A percentile compares a stretch with the other conserved stretches of the same genome.
Conservation (phyloP, 2,329 filamentous ascomycete species). For the Talaromyces sp. region DNA sequence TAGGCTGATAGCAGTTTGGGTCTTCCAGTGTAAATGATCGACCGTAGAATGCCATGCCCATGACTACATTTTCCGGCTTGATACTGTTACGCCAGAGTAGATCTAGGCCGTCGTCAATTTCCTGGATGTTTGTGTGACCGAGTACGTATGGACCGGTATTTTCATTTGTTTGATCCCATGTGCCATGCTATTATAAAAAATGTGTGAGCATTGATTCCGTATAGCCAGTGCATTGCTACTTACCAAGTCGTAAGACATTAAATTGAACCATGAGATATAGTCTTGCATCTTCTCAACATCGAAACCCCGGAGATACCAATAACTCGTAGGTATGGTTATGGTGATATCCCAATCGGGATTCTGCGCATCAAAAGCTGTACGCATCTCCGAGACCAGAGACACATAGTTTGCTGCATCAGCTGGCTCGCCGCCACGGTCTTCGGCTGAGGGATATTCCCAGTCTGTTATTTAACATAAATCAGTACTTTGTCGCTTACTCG, state of each 20-base stretch:
- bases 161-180: slow-evolving; percentile 17
- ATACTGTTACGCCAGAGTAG: slow-evolving; percentile 23
- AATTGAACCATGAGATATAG: slow-evolving; percentile 4
- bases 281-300: slow-evolving; percentile 13
- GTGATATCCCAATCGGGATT: slow-evolving; percentile 7
- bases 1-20: slow-evolving; percentile 18
- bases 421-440: slow-evolving; percentile 5
- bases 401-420: slow-evolving; percentile 10
- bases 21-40: slow-evolving; percentile 18
- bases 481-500: background rate
- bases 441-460: slow-evolving; percentile 16
- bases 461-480: slow-evolving; percentile 2
- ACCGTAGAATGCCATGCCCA: slow-evolving; percentile 26
- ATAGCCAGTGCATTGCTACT: slow-evolving; percentile 19
- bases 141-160: slow-evolving; percentile 15
- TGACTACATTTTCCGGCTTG: slow-evolving; percentile 18
- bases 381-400: slow-evolving; percentile 5
- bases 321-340: slow-evolving; percentile 10
- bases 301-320: slow-evolving; percentile 20
- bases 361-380: slow-evolving; percentile 5
- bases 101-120: slow-evolving; percentile 24
- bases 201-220: background rate
- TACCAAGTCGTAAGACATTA: slow-evolving; percentile 8
- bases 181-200: background rate
- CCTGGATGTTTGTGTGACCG: slow-evolving; percentile 26